A percentile compares a stretch with the other conserved stretches of the same genome.
These are phyloP conservation scores for Capsicum rhomboideum DNA, from an alignment of 257 asterid species.

Conservation along the genomic window DNA sequence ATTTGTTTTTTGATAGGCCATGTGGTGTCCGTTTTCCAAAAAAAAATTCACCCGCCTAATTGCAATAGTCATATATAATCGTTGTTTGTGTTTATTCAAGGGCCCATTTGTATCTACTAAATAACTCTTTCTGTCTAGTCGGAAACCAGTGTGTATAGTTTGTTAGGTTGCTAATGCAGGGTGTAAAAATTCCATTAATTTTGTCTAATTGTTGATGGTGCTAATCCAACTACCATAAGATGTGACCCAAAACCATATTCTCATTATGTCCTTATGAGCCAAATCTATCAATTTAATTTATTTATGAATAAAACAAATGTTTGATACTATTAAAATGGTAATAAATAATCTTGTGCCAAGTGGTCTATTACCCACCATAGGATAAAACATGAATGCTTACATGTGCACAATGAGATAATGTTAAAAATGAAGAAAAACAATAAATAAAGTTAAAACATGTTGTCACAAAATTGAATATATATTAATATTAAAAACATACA, in stretches of 20 bases:
- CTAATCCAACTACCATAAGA: constrained; percentile 3
- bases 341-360: neutral
- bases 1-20: too few relatives aligned
- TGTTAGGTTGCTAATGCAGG: neutral
- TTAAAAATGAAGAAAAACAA: constrained; percentile 7
- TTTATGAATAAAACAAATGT: neutral
- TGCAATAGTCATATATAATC: too few relatives aligned
- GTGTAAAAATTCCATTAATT: neutral
- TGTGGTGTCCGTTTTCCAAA: too few relatives aligned
- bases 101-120: too few relatives aligned
- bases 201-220: neutral
- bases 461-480: constrained; percentile 9
- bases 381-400: neutral
- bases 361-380: neutral
- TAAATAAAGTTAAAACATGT: neutral
- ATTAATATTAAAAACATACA: neutral
- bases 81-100: neutral
- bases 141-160: neutral
- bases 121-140: neutral
- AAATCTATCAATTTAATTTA: neutral
- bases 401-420: neutral
- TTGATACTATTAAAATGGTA: neutral
- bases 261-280: neutral
- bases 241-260: neutral
- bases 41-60: neutral